These are phyloP conservation scores for Protea cynaroides DNA, from an alignment of 164 flowering plant genomes.

Conservation along the genomic window DNA sequence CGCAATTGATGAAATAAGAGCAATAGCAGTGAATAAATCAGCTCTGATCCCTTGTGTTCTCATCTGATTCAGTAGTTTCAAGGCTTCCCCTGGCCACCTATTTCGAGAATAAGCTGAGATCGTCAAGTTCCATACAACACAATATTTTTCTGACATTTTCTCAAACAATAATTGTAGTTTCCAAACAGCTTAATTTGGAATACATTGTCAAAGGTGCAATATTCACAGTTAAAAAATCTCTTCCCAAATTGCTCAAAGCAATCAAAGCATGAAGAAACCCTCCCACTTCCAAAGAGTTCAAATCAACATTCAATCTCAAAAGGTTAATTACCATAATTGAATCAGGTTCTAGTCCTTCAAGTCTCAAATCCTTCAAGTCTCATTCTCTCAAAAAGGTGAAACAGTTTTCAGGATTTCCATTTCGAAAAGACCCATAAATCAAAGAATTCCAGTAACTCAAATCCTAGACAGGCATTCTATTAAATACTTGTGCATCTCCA, in stretches of 20 bases:
- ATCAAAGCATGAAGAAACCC: constrained; percentile 30
- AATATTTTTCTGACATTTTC: constrained; percentile 36
- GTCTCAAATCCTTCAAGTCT: too few species aligned
- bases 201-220: constrained; percentile 56
- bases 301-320: constrained; percentile 31
- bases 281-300: constrained; percentile 35
- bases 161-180: constrained; percentile 38
- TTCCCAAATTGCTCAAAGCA: constrained; percentile 21
- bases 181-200: constrained; percentile 34
- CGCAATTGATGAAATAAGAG: constrained; percentile 38
- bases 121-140: constrained; percentile 55
- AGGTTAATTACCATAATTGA: constrained; percentile 22
- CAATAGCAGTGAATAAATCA: constrained; percentile 45
- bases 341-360: constrained; percentile 25
- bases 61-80: constrained; percentile 36
- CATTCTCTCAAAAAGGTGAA: constrained; percentile 31
- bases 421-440: constrained; percentile 21
- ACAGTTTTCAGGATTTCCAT: constrained; percentile 20
- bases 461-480: constrained; percentile 10
- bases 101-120: constrained; percentile 37
- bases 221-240: constrained; percentile 30
- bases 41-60: constrained; percentile 31
- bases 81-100: constrained; percentile 32
- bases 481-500: constrained; percentile 12
- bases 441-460: constrained; percentile 21